Base-by-base conservation (phyloP, 352 stramenopile species). In the Albugo laibachii region DNA sequence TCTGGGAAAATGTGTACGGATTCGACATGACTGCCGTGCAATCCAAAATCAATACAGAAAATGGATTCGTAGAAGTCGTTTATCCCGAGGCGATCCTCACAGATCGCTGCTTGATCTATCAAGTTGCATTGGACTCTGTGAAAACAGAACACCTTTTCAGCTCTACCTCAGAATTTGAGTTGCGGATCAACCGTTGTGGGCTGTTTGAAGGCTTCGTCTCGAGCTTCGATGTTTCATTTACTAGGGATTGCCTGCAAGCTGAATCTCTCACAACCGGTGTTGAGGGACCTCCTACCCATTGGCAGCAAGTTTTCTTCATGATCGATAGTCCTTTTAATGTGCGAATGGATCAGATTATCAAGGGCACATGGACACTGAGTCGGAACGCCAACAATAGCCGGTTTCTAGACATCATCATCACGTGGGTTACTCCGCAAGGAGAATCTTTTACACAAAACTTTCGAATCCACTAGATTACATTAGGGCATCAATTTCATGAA, bases 21-120 rank as follows among this genome's bases (percentile, higher is more conserved):
- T 99, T 99, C 59, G 91, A 99, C 63, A 98, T 99, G 94, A 97
- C 79, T 62, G 92, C 76, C 53, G 97, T 99, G 60, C 95, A 96
- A 62, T 31, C 24, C 24, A 77, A 96, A 49, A 94, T 97, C 45
- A 94, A 93, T 43, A 80, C 98, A 55, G 79, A 75, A 18, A 95
- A 99, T 66, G 93, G 95, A 12, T 78, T 98, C 8, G 94, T 99
- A 36, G 94, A 99, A 65, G 93, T 94, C 5, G 92, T 99, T 18
- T 83, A 96, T 51, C 70, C 63, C 49, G 91, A 96, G 13, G 70
- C 81, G 12, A 48, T 97, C 15, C 63, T 97, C 14, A 93, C 86
- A 24, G 76, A 95, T 51, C 65, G 87, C 16, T 92, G 81, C 31
- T 82, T 86, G 15, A 94, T 97, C 49, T 74, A 96, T 41, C 80